Evolutionary conservation across 73 alveolate species (phyloP).

Genomic region (Paramecium biaurelia): DNA sequence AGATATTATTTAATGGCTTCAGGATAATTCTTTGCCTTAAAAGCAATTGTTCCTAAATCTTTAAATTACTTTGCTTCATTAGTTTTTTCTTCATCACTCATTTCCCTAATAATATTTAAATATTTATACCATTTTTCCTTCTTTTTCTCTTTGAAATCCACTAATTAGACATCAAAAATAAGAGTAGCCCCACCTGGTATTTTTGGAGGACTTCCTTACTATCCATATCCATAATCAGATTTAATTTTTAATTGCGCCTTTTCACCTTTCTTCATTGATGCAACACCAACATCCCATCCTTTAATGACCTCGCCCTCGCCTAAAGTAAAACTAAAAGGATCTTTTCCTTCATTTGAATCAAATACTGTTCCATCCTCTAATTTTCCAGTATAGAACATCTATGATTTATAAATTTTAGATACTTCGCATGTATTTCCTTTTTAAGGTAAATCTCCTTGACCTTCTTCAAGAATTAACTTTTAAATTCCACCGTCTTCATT

Average conservation of each 20-base stretch:
- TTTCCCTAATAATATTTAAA: constrained; percentile 48
- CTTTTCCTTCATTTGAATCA: constrained; percentile 79
- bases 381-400: constrained; percentile 80
- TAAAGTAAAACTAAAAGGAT: constrained; percentile 79
- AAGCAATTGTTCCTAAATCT: constrained; percentile 88
- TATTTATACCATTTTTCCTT: constrained; percentile 75
- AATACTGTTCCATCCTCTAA: constrained; percentile 86
- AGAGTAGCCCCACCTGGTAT: constrained; percentile 96
- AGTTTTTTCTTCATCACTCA: constrained; percentile 78
- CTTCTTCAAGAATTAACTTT: background rate
- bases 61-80: constrained; percentile 78
- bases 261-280: constrained; percentile 90
- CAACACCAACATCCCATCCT: constrained; percentile 98
- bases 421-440: background rate
- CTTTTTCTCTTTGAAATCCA: constrained; percentile 77
- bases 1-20: constrained; percentile 79
- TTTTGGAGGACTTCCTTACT: constrained; percentile 91
- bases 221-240: constrained; percentile 88
- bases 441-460: background rate
- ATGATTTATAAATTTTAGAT: background rate
- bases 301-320: constrained; percentile 93
- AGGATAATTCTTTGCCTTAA: constrained; percentile 67
- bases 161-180: constrained; percentile 86
- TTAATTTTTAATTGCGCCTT: constrained; percentile 78
- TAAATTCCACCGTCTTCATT: constrained; percentile 21